A percentile compares a stretch with the other conserved stretches of the same genome.
Evolutionary conservation across 345 rosid species (phyloP).

Genomic region (Stellera chamaejasme): DNA sequence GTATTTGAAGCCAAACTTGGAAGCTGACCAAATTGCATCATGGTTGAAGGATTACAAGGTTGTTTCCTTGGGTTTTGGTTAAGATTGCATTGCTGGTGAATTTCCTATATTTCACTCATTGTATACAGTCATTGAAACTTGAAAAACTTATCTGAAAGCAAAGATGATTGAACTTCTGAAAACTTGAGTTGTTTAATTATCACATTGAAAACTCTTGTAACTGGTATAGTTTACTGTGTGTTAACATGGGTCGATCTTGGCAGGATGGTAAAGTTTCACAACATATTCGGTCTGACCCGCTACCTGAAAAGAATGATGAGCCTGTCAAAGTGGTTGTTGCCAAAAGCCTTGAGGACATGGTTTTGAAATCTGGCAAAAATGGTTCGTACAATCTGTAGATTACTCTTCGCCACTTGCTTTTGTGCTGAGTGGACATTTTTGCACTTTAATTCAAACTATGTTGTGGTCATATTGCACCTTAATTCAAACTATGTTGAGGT

Average conservation of each 20-base stretch:
- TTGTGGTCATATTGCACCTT: not conserved
- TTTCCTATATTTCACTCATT: too few species aligned
- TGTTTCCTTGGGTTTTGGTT: slow-evolving; percentile 10
- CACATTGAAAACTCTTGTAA: too few species aligned
- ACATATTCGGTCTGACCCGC: slow-evolving; percentile 76
- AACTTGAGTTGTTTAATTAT: too few species aligned
- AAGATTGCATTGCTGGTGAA: not conserved
- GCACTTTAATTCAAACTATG: not conserved
- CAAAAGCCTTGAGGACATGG: slow-evolving; percentile 69
- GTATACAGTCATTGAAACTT: too few species aligned
- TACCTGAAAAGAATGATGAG: slow-evolving; percentile 72
- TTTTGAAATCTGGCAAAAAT: slow-evolving; percentile 76
- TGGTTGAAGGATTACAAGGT: slow-evolving; percentile 92
- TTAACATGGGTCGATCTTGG: slow-evolving; percentile 12
- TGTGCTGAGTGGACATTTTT: not conserved
- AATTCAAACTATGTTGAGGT: not conserved
- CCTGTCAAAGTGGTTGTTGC: slow-evolving; percentile 93
- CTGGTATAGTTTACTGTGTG: not conserved
- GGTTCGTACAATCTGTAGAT: slow-evolving; percentile 28
- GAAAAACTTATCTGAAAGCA: not conserved
- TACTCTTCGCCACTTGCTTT: too few species aligned
- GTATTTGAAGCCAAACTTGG: slow-evolving; percentile 64
- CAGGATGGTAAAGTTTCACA: slow-evolving; percentile 81
- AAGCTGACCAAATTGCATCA: slow-evolving; percentile 56
- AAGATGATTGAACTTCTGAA: not conserved